Percentiles rank a stretch among this genome's conserved stretches.
phyloP scores from a whole-genome alignment of 108 stramenopile species.

The Seminavis robusta region DNA sequence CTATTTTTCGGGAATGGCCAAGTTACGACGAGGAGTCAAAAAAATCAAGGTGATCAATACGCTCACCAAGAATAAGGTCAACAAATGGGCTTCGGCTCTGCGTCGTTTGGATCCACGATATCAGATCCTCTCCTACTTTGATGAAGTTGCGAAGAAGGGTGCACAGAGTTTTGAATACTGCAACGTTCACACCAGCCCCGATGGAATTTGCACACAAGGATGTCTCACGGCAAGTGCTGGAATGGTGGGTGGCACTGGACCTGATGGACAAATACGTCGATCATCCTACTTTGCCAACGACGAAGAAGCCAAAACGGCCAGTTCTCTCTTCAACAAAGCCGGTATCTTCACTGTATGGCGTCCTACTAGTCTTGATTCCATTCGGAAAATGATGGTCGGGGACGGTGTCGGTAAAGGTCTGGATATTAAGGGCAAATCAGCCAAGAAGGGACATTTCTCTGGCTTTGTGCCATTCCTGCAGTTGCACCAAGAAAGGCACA shows the following conservation, averaged over 20 bases:
- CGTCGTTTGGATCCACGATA: slow-evolving; percentile 49
- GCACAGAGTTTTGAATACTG: slow-evolving; percentile 22
- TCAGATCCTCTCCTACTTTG: slow-evolving; percentile 54
- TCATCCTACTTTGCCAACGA: too few relatives aligned
- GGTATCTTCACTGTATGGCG: slow-evolving; percentile 71
- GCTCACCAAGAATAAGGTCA: background rate
- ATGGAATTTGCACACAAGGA: too few relatives aligned
- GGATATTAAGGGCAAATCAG: too few relatives aligned
- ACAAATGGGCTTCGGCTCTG: slow-evolving; percentile 40
- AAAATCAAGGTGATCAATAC: too few relatives aligned
- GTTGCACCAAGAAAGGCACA: slow-evolving; percentile 55
- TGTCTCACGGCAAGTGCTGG: too few relatives aligned
- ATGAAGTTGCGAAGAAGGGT: slow-evolving; percentile 53
- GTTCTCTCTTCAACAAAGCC: slow-evolving; percentile 11
- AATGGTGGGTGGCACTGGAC: too few relatives aligned
- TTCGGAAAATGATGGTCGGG: slow-evolving; percentile 70
- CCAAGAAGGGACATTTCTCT: slow-evolving; percentile 49
- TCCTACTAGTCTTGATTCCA: slow-evolving; percentile 59
- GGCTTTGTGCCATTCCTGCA: slow-evolving; percentile 72
- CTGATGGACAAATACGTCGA: too few relatives aligned
- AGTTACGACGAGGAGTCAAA: too few relatives aligned
- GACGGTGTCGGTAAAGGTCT: slow-evolving; percentile 67
- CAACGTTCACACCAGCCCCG: too few relatives aligned
- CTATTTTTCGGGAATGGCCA: too few relatives aligned
- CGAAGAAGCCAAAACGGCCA: too few relatives aligned